phyloP scores from a whole-genome alignment of 2,329 filamentous ascomycete genomes.

The Fusarium subglutinans region DNA sequence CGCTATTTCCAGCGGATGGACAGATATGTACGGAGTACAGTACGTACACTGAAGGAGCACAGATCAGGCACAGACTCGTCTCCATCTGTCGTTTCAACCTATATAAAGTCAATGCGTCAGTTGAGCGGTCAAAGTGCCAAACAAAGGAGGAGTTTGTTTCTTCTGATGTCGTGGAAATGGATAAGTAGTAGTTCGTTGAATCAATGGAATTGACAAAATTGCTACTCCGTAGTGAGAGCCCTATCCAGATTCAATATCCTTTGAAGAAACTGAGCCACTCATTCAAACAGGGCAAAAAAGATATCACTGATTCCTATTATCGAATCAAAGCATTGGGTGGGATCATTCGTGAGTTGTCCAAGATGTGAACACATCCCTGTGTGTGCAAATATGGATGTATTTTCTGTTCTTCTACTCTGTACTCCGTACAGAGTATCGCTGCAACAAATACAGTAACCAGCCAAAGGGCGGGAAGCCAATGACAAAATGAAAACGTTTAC shows the following conservation, averaged over 20 bases:
- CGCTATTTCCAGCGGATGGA: constrained; percentile 23
- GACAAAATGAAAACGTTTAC: neutral
- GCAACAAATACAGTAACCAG: neutral
- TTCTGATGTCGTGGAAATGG: neutral
- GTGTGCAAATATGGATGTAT: neutral
- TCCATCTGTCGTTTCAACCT: constrained; percentile 37
- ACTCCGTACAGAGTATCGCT: neutral
- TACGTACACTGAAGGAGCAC: neutral
- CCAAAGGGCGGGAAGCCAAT: neutral
- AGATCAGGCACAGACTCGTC: constrained; percentile 23
- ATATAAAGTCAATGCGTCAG: constrained; percentile 26
- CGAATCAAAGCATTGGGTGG: neutral
- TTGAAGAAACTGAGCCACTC: neutral
- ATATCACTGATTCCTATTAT: neutral
- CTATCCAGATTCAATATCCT: neutral
- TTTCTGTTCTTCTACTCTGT: neutral
- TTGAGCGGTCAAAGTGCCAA: constrained; percentile 32
- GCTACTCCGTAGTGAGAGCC: neutral
- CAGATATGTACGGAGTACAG: neutral
- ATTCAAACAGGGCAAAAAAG: neutral
- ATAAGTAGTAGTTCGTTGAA: neutral
- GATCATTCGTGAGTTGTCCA: neutral
- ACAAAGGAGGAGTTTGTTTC: constrained; percentile 28
- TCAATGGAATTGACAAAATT: neutral
- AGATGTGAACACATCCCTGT: constrained; percentile 7